These are phyloP conservation scores for Phaeotremella skinneri DNA, from an alignment of 768 basidiomycete genomes.

Conservation along the genomic window DNA sequence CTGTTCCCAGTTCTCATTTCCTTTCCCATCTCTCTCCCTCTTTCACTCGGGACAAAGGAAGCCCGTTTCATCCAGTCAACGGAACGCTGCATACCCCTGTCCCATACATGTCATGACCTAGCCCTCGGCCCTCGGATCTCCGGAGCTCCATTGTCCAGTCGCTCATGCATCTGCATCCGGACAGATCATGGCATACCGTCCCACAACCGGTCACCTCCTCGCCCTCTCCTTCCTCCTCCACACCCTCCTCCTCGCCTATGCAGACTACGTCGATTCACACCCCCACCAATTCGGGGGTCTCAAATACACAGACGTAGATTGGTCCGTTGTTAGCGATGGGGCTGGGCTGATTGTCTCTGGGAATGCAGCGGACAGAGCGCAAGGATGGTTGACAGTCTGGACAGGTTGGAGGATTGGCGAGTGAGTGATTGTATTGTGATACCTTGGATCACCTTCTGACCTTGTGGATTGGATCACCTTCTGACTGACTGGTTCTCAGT, in stretches of 20 bases:
- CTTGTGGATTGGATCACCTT: not conserved
- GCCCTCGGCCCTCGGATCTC: no score
- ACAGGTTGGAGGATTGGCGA: conserved; percentile 62
- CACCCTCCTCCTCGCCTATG: conserved; percentile 33
- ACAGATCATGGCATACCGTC: not conserved
- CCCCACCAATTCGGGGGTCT: conserved; percentile 53
- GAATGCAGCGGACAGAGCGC: conserved; percentile 31
- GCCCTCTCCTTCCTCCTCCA: conserved; percentile 26
- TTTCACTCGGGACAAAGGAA: no score
- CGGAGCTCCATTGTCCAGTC: no score
- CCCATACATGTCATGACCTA: no score
- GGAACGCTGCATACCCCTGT: no score
- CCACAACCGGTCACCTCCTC: conserved; percentile 2
- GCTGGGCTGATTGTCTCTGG: conserved; percentile 58
- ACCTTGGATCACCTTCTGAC: not conserved
- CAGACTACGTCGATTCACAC: conserved; percentile 40
- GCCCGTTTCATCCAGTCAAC: no score
- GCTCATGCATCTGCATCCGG: not conserved
- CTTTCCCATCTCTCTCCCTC: no score
- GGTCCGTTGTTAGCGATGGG: conserved; percentile 91
- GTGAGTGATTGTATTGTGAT: conserved; percentile 58
- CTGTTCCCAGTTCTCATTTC: no score
- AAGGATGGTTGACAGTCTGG: conserved; percentile 61
- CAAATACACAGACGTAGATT: conserved; percentile 98
- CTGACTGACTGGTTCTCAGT: conserved; percentile 56